phyloP scores from a whole-genome alignment of 257 asterid genomes.

The Osmanthus fragrans region DNA sequence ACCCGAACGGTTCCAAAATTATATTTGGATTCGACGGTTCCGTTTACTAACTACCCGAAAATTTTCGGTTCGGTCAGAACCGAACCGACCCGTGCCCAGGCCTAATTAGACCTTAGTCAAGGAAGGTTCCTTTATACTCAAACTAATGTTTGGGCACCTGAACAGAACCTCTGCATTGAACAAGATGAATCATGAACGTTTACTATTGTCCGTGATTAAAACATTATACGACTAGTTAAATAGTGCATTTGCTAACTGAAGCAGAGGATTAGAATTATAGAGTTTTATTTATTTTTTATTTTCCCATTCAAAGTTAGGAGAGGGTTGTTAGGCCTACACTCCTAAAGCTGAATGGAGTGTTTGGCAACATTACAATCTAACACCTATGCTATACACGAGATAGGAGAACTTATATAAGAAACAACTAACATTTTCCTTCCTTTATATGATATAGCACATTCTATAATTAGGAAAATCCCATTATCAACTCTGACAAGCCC shows the following conservation, averaged over 20 bases:
- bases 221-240: neutral
- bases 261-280: neutral
- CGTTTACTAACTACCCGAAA: too few relatives aligned
- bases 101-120: conserved; percentile 7
- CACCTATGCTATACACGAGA: neutral
- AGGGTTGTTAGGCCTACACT: too few relatives aligned
- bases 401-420: neutral
- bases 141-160: conserved; percentile 2
- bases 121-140: neutral
- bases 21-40: too few relatives aligned
- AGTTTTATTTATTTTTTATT: neutral
- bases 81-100: too few relatives aligned
- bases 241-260: neutral
- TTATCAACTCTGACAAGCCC: neutral
- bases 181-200: conserved; percentile 10
- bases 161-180: neutral
- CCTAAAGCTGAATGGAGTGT: too few relatives aligned
- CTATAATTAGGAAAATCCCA: neutral
- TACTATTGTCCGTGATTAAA: neutral
- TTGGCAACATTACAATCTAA: neutral
- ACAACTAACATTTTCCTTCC: neutral
- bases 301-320: too few relatives aligned
- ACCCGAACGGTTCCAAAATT: too few relatives aligned
- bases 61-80: too few relatives aligned
- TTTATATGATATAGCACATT: neutral